phyloP scores from a whole-genome alignment of 805 yeast genomes.

The Schizosaccharomyces japonicus region DNA sequence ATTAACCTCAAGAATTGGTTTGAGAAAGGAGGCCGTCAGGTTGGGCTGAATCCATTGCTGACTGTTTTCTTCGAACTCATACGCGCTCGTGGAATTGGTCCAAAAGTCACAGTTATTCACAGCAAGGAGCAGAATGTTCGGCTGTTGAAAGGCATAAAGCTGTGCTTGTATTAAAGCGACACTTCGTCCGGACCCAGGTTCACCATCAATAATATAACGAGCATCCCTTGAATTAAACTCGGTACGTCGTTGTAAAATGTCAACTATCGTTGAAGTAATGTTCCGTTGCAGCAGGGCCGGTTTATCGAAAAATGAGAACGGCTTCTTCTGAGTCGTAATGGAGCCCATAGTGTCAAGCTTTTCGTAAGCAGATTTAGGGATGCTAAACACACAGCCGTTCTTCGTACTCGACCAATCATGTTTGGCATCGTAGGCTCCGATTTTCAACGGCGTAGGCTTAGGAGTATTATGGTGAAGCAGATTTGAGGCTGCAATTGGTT shows the following conservation, averaged over 20 bases:
- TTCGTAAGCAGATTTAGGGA: neutral
- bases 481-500: too few species aligned
- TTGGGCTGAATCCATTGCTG: neutral
- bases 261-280: neutral
- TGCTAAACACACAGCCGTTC: neutral
- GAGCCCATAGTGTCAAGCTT: neutral
- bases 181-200: neutral
- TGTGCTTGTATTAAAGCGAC: neutral
- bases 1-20: neutral
- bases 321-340: neutral
- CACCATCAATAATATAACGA: neutral
- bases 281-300: neutral
- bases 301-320: neutral
- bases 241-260: neutral
- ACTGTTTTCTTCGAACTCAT: neutral
- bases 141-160: neutral
- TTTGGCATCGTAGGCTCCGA: neutral
- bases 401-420: neutral
- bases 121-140: neutral
- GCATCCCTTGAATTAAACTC: neutral
- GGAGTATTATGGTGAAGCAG: too few species aligned
- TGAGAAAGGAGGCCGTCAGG: neutral
- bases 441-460: neutral
- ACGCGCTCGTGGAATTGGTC: neutral
- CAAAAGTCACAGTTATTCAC: neutral